phyloP scores from a whole-genome alignment of 768 basidiomycete genomes.

The Lentinula lateritia region DNA sequence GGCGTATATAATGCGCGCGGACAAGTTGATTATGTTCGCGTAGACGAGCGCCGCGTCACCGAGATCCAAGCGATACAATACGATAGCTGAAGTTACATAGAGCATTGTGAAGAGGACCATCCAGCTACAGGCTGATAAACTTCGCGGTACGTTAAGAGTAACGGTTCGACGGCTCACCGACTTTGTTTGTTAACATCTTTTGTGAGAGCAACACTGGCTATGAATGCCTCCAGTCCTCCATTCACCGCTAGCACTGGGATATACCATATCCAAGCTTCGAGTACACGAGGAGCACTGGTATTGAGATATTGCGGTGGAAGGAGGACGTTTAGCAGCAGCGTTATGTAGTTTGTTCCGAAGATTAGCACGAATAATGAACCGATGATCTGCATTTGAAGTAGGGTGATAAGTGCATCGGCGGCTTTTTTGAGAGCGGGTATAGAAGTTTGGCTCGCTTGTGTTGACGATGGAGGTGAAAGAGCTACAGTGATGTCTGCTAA shows the following conservation, averaged over 20 bases:
- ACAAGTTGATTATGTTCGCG: slow-evolving; percentile 68
- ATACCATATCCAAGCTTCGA: slow-evolving; percentile 80
- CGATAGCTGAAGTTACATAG: slow-evolving; percentile 54
- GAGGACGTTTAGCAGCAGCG: slow-evolving; percentile 60
- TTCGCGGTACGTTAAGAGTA: neutral
- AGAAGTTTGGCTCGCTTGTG: neutral
- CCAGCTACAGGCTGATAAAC: slow-evolving; percentile 37
- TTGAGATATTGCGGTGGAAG: slow-evolving; percentile 64
- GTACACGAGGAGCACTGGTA: slow-evolving; percentile 77
- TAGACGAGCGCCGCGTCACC: slow-evolving; percentile 72
- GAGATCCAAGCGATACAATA: slow-evolving; percentile 38
- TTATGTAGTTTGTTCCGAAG: slow-evolving; percentile 74
- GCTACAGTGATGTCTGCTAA: slow-evolving; percentile 15
- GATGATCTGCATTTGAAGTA: slow-evolving; percentile 62
- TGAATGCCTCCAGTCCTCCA: slow-evolving; percentile 87
- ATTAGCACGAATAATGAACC: slow-evolving; percentile 65
- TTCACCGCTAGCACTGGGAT: slow-evolving; percentile 89
- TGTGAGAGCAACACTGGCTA: slow-evolving; percentile 70
- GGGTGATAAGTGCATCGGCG: slow-evolving; percentile 45
- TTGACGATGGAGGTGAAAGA: neutral
- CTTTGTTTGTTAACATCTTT: slow-evolving; percentile 67
- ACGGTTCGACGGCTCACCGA: slow-evolving; percentile 30
- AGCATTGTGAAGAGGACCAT: slow-evolving; percentile 72
- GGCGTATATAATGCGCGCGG: slow-evolving; percentile 60
- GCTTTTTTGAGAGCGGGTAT: slow-evolving; percentile 29